These are phyloP conservation scores for Obelidium mucronatum DNA, from an alignment of 192 early-diverging fungal genomes.

Conservation along the genomic window DNA sequence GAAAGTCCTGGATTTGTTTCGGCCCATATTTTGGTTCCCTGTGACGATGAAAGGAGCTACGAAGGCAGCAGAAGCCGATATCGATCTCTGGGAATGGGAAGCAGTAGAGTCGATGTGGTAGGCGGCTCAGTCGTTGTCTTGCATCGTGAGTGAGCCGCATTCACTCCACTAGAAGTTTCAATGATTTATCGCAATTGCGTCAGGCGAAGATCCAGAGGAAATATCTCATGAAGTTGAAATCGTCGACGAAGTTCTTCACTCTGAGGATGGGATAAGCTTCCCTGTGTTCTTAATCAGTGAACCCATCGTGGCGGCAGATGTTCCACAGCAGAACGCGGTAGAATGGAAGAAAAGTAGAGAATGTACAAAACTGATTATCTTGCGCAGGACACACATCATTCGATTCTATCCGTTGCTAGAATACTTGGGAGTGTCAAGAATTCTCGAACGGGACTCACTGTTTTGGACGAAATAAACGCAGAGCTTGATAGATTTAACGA, in stretches of 20 bases:
- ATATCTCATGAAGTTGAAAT: not conserved
- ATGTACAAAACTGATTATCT: no score
- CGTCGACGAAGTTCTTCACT: not conserved
- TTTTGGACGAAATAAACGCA: slow-evolving; percentile 8
- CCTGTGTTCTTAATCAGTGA: not conserved
- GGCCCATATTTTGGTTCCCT: not conserved
- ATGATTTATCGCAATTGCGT: not conserved
- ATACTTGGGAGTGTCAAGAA: slow-evolving; percentile 1
- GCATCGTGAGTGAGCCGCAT: not conserved
- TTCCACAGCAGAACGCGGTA: no score
- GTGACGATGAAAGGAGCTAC: not conserved
- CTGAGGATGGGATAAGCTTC: not conserved
- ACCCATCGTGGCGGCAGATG: no score
- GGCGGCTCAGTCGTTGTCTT: not conserved
- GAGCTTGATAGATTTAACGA: not conserved
- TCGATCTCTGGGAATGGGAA: not conserved
- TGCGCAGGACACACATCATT: slow-evolving; percentile 7
- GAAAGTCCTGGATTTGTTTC: not conserved
- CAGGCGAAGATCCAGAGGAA: not conserved
- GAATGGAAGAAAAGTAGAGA: no score
- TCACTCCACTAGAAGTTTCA: not conserved
- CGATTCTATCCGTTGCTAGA: slow-evolving; percentile 2
- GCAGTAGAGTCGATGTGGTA: not conserved
- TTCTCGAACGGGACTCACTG: not conserved
- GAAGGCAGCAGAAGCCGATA: not conserved